Evolutionary conservation across 2,329 filamentous ascomycete genomes (phyloP).

Genomic region (Colletotrichum siamense): DNA sequence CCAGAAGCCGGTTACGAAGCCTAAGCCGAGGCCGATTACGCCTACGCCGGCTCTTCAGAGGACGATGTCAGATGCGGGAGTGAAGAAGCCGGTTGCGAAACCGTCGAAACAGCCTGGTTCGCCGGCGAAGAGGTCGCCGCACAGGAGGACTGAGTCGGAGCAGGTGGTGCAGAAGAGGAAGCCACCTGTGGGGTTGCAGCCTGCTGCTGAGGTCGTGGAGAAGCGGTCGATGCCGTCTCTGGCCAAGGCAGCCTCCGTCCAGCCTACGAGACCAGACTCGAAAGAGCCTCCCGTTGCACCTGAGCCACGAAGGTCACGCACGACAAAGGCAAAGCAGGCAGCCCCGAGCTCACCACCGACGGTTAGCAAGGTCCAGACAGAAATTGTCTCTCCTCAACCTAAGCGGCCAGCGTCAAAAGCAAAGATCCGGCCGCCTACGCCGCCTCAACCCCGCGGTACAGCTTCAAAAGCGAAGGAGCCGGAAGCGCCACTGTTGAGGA

Average conservation of each 20-base stretch:
- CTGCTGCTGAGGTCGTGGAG: not conserved
- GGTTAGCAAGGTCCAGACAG: conserved; percentile 22
- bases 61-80: not conserved
- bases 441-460: conserved; percentile 37
- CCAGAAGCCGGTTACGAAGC: not conserved
- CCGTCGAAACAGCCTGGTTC: not conserved
- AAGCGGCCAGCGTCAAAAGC: conserved; percentile 27
- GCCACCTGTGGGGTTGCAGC: not conserved
- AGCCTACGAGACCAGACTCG: not conserved
- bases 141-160: not conserved
- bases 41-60: not conserved
- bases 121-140: not conserved
- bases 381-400: conserved; percentile 38
- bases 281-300: not conserved
- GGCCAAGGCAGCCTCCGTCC: not conserved
- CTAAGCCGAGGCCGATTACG: not conserved
- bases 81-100: not conserved
- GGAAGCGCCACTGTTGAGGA: not conserved
- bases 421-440: conserved; percentile 37
- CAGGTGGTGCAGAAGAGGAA: not conserved
- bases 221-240: not conserved
- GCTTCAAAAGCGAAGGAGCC: not conserved
- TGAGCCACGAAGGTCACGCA: conserved; percentile 5
- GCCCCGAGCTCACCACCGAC: conserved; percentile 24
- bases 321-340: not conserved